A percentile compares a stretch with the other conserved stretches of the same genome.
Evolutionary conservation across 345 rosid genomes (phyloP).

Genomic region (Angophora floribunda): DNA sequence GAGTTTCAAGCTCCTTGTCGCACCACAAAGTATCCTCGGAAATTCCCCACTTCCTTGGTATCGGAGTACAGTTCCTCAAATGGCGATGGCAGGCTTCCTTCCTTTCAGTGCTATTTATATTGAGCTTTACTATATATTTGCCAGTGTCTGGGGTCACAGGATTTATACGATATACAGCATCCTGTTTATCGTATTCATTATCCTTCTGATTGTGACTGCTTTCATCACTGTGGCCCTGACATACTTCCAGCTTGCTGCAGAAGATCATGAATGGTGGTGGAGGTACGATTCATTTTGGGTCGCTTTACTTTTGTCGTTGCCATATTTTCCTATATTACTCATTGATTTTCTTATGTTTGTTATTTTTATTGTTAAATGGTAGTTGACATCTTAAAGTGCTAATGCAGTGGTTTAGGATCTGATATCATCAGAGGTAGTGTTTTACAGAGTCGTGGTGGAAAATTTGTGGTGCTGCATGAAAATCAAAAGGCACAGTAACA

Average conservation of each 20-base stretch:
- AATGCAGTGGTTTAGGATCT: not conserved
- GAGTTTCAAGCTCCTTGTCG: slow-evolving; percentile 94
- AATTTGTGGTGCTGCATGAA: not conserved
- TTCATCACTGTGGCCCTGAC: slow-evolving; percentile 88
- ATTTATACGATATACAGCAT: not conserved
- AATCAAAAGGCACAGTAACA: not conserved
- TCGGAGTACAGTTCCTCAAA: slow-evolving; percentile 74
- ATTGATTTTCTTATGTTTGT: not conserved
- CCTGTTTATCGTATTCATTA: not conserved
- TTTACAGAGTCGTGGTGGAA: not conserved
- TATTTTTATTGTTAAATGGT: not conserved
- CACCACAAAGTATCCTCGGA: slow-evolving; percentile 80
- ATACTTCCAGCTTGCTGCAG: slow-evolving; percentile 93
- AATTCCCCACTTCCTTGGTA: slow-evolving; percentile 82
- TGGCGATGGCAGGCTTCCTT: slow-evolving; percentile 29
- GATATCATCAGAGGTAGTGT: not conserved
- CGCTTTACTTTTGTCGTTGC: not conserved
- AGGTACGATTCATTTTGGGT: slow-evolving; percentile 25
- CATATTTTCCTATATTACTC: not conserved
- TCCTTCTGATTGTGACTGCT: slow-evolving; percentile 59
- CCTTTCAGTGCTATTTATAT: not conserved
- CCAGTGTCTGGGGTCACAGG: slow-evolving; percentile 1
- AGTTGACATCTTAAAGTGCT: not conserved
- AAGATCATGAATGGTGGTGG: slow-evolving; percentile 96
- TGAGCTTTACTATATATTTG: not conserved